Conservation (phyloP, 495 filamentous ascomycete genomes). For the Penicillium lagena region DNA sequence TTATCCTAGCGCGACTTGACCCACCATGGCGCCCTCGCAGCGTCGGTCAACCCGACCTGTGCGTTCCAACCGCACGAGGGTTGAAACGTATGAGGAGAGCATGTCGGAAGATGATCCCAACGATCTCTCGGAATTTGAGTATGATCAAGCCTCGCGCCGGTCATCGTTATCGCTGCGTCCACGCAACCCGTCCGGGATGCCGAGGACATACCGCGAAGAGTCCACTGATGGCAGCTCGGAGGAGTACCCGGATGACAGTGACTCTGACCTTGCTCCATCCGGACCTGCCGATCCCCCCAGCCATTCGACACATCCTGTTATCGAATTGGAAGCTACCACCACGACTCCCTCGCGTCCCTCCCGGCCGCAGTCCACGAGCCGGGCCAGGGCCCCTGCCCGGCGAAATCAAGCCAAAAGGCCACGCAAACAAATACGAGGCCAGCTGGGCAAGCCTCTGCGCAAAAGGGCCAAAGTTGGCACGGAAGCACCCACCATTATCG, state of each 20-base stretch:
- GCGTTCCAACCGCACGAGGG: constrained; percentile 31
- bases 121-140: constrained; percentile 7
- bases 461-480: constrained; percentile 24
- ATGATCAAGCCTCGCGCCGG: constrained; percentile 1
- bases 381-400: constrained; percentile 2
- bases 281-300: constrained; percentile 3
- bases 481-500: constrained; percentile 10
- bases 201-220: constrained; percentile 38
- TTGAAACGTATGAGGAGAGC: constrained; percentile 37
- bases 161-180: constrained; percentile 29
- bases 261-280: constrained; percentile 4
- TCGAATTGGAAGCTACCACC: neutral
- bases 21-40: constrained; percentile 20
- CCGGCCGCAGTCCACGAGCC: neutral
- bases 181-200: constrained; percentile 23
- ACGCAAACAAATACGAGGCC: constrained; percentile 5
- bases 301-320: constrained; percentile 2
- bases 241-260: constrained; percentile 2
- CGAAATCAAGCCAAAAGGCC: constrained; percentile 14
- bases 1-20: constrained; percentile 6
- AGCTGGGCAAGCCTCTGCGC: constrained; percentile 15
- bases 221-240: constrained; percentile 30
- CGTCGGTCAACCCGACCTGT: constrained; percentile 24
- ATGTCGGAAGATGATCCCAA: constrained; percentile 21
- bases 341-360: neutral